Percentiles rank a stretch among this genome's conserved stretches.
phyloP scores from a whole-genome alignment of 805 yeast genomes.

The Jamesozyma rosinii region DNA sequence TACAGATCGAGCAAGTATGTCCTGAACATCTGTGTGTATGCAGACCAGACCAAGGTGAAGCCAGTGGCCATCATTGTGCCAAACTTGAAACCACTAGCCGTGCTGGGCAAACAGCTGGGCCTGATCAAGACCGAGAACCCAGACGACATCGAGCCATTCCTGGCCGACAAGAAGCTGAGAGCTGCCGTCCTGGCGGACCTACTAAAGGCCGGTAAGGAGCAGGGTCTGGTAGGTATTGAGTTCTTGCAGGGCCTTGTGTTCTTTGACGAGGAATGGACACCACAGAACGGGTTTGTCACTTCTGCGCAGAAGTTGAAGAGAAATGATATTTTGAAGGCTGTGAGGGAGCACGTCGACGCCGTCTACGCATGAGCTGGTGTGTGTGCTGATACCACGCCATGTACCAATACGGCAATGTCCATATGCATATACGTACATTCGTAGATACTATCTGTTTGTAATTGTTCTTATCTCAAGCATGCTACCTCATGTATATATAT shows the following conservation, averaged over 20 bases:
- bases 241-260: conserved; percentile 68
- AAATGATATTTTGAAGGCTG: conserved; percentile 69
- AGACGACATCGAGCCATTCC: conserved; percentile 38
- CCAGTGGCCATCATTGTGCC: conserved; percentile 90
- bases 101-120: conserved; percentile 49
- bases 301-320: conserved; percentile 95
- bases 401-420: too few species aligned
- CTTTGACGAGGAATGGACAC: conserved; percentile 93
- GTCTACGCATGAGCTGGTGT: conserved; percentile 43
- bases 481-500: too few species aligned
- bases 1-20: conserved; percentile 78
- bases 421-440: too few species aligned
- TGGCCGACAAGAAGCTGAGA: conserved; percentile 48
- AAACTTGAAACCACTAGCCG: conserved; percentile 54
- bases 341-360: conserved; percentile 55
- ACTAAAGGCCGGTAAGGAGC: conserved; percentile 64
- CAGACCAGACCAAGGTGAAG: conserved; percentile 78
- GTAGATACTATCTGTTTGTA: too few species aligned
- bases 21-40: conserved; percentile 81
- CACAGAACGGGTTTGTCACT: conserved; percentile 87
- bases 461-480: too few species aligned
- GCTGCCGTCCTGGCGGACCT: conserved; percentile 49
- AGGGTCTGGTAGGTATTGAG: conserved; percentile 81
- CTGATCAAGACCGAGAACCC: conserved; percentile 33
- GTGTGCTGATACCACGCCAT: too few species aligned